Conservation (phyloP, 2,329 filamentous ascomycete genomes). For the Elsinoe arachidis region DNA sequence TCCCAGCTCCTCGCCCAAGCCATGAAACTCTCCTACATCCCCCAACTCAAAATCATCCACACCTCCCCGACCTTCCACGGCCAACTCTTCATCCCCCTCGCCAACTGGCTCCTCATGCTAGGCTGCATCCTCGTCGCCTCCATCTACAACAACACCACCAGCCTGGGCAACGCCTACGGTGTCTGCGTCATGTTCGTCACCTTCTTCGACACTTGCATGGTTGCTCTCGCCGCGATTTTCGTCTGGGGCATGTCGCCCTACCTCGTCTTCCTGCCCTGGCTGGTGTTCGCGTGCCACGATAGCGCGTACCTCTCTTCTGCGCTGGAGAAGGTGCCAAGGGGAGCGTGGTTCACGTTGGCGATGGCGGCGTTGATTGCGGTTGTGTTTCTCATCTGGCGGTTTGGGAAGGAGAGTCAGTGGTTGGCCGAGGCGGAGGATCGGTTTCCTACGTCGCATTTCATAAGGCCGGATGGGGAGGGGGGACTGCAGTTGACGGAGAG, state of each 20-base stretch:
- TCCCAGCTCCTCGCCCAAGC: conserved; percentile 53
- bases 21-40: conserved; percentile 66
- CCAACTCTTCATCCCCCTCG: conserved; percentile 66
- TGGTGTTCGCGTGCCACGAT: conserved; percentile 58
- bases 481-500: conserved; percentile 30
- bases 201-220: conserved; percentile 68
- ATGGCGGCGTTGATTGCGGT: conserved; percentile 54
- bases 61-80: conserved; percentile 63
- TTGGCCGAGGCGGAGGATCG: conserved; percentile 56
- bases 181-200: conserved; percentile 74
- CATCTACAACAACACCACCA: conserved; percentile 64
- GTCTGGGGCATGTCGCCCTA: conserved; percentile 58
- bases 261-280: conserved; percentile 53
- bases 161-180: conserved; percentile 65
- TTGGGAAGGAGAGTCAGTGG: conserved; percentile 73
- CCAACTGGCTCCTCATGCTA: conserved; percentile 70
- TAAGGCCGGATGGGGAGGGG: conserved; percentile 18
- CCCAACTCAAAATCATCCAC: conserved; percentile 64
- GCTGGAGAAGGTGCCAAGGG: conserved; percentile 63
- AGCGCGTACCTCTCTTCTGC: conserved; percentile 61
- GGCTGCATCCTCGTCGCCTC: conserved; percentile 66
- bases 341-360: conserved; percentile 69
- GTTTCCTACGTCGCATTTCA: conserved; percentile 42
- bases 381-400: conserved; percentile 68
- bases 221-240: conserved; percentile 60